A percentile compares a stretch with the other conserved stretches of the same genome.
These are phyloP conservation scores for Buxus sempervirens DNA, from an alignment of 164 flowering plant species.

Conservation along the genomic window DNA sequence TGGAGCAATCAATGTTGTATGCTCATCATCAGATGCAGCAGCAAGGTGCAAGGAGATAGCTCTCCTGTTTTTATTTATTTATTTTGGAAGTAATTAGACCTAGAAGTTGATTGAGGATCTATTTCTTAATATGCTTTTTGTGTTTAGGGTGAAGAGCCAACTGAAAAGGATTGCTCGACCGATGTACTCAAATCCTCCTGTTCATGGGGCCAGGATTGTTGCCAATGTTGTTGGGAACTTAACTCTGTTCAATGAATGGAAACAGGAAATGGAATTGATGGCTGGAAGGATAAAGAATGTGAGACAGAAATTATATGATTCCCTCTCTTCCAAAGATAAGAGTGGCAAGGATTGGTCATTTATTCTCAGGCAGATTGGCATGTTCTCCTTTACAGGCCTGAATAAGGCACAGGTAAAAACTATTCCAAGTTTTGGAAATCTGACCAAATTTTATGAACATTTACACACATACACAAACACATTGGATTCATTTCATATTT, in stretches of 20 bases:
- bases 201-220: slow-evolving; percentile 94
- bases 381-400: slow-evolving; percentile 97
- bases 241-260: slow-evolving; percentile 83
- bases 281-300: slow-evolving; percentile 95
- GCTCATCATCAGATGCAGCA: slow-evolving; percentile 87
- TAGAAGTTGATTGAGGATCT: neutral
- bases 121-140: neutral
- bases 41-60: slow-evolving; percentile 41
- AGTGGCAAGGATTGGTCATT: slow-evolving; percentile 97
- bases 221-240: slow-evolving; percentile 90
- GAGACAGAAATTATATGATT: slow-evolving; percentile 73
- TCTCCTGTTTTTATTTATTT: neutral
- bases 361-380: slow-evolving; percentile 91
- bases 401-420: slow-evolving; percentile 79
- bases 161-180: slow-evolving; percentile 94
- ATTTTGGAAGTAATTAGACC: neutral
- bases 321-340: slow-evolving; percentile 67
- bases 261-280: slow-evolving; percentile 93
- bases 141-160: slow-evolving; percentile 92
- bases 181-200: slow-evolving; percentile 96
- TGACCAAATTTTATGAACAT: no score
- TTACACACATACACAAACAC: no score
- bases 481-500: no score
- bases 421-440: neutral
- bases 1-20: slow-evolving; percentile 90